A percentile compares a stretch with the other conserved stretches of the same genome.
Evolutionary conservation across 768 basidiomycete genomes (phyloP).

Genomic region (Coprinellus aureogranulatus): DNA sequence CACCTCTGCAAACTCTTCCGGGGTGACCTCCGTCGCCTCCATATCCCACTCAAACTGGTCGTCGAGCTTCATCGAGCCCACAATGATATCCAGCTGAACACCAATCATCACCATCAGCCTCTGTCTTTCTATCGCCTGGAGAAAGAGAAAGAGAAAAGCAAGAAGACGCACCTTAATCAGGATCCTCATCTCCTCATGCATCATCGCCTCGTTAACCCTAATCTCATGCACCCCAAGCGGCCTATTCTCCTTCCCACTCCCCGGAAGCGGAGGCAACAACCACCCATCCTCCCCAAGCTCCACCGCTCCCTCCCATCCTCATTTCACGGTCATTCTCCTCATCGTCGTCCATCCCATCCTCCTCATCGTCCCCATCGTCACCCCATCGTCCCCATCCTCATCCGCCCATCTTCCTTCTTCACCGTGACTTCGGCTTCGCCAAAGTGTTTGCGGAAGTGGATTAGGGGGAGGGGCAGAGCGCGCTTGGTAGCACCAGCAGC

Average conservation of each 20-base stretch:
- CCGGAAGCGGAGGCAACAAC: slow-evolving; percentile 15
- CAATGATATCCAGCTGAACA: slow-evolving; percentile 86
- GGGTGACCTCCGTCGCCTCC: slow-evolving; percentile 72
- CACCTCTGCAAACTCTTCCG: slow-evolving; percentile 89
- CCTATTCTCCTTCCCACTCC: slow-evolving; percentile 22
- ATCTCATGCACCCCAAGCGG: slow-evolving; percentile 60
- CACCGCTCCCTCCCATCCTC: slow-evolving; percentile 20
- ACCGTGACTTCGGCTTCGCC: background rate
- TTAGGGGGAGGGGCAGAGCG: no score
- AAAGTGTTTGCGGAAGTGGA: no score
- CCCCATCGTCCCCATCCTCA: slow-evolving; percentile 13
- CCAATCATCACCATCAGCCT: slow-evolving; percentile 1
- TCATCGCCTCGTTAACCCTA: slow-evolving; percentile 59
- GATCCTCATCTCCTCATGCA: slow-evolving; percentile 87
- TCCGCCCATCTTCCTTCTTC: slow-evolving; percentile 7
- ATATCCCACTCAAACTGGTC: slow-evolving; percentile 99
- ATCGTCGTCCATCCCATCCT: slow-evolving; percentile 17
- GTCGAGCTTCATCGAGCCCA: slow-evolving; percentile 87
- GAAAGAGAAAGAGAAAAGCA: slow-evolving; percentile 1
- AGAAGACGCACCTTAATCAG: slow-evolving; percentile 72
- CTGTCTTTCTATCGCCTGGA: background rate
- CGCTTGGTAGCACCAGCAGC: slow-evolving; percentile 2
- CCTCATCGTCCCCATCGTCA: slow-evolving; percentile 22
- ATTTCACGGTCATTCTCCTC: slow-evolving; percentile 17
- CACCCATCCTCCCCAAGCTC: slow-evolving; percentile 30